Evolutionary conservation across 805 yeast species (phyloP).

Genomic region (Barnettozyma sucrosica): DNA sequence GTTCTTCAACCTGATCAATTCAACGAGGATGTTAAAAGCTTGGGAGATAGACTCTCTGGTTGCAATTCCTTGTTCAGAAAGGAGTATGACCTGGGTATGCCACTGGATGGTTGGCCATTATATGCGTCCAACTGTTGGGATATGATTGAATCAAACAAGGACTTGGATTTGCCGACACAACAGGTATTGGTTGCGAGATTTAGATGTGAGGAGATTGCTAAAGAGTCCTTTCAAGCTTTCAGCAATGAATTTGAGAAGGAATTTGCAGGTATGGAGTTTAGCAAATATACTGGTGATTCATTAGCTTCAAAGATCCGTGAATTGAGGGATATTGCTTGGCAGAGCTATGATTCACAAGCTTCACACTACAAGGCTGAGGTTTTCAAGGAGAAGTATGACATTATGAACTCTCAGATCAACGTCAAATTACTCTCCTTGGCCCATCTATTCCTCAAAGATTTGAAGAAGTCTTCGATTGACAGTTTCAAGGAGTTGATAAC

Average conservation of each 20-base stretch:
- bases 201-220: conserved; percentile 85
- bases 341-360: conserved; percentile 62
- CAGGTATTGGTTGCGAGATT: conserved; percentile 92
- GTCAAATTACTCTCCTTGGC: conserved; percentile 39
- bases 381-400: conserved; percentile 54
- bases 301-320: conserved; percentile 39
- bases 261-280: conserved; percentile 9
- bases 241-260: conserved; percentile 7
- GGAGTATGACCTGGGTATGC: conserved; percentile 77
- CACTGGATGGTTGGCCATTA: conserved; percentile 93
- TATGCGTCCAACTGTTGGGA: conserved; percentile 92
- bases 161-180: conserved; percentile 93
- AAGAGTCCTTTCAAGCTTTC: conserved; percentile 28
- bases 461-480: conserved; percentile 31
- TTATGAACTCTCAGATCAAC: conserved; percentile 45
- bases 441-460: conserved; percentile 33
- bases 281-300: conserved; percentile 17
- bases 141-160: conserved; percentile 88
- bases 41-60: conserved; percentile 57
- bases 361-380: conserved; percentile 66
- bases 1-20: conserved; percentile 74
- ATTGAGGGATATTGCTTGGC: conserved; percentile 43
- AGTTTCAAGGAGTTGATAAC: conserved; percentile 25
- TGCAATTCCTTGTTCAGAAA: conserved; percentile 46
- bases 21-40: conserved; percentile 45